A percentile compares a stretch with the other conserved stretches of the same genome.
Conservation (phyloP, 2,329 filamentous ascomycete species). For the Aspergillus sp. region DNA sequence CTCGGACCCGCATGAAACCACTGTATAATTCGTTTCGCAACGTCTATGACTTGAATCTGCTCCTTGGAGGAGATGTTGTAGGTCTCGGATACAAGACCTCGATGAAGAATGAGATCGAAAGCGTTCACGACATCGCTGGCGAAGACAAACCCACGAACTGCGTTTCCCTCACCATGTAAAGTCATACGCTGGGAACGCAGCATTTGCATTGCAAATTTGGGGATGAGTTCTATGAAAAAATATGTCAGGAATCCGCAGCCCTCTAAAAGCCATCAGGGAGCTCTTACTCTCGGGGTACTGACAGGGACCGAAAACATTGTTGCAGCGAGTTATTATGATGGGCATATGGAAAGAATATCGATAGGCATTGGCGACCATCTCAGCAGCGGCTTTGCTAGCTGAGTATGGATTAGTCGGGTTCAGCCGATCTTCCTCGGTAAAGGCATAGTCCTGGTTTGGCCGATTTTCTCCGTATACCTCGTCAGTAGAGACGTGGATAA, state of each 20-base stretch:
- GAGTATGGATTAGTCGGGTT: slow-evolving; percentile 83
- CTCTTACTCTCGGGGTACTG: slow-evolving; percentile 78
- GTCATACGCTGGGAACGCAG: slow-evolving; percentile 67
- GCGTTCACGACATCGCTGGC: slow-evolving; percentile 78
- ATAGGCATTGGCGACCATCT: slow-evolving; percentile 84
- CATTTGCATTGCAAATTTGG: slow-evolving; percentile 77
- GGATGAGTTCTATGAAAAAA: slow-evolving; percentile 65
- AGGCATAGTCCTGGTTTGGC: not conserved
- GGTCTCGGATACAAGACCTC: slow-evolving; percentile 70
- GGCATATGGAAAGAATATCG: slow-evolving; percentile 80
- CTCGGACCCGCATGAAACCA: slow-evolving; percentile 60
- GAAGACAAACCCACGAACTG: slow-evolving; percentile 74
- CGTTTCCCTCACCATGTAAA: slow-evolving; percentile 74
- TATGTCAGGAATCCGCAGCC: not conserved
- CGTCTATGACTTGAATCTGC: slow-evolving; percentile 73
- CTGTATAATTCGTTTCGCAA: slow-evolving; percentile 66
- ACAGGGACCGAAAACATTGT: slow-evolving; percentile 84
- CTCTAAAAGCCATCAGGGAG: not conserved
- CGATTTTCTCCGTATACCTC: slow-evolving; percentile 81
- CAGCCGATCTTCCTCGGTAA: slow-evolving; percentile 70
- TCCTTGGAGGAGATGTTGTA: slow-evolving; percentile 82
- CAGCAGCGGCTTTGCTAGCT: slow-evolving; percentile 76
- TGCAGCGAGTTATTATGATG: slow-evolving; percentile 76
- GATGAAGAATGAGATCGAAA: slow-evolving; percentile 81
- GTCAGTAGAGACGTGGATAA: slow-evolving; percentile 82